Conservation (phyloP, 1,139 yeast species). For the Meyerozyma sp. region DNA sequence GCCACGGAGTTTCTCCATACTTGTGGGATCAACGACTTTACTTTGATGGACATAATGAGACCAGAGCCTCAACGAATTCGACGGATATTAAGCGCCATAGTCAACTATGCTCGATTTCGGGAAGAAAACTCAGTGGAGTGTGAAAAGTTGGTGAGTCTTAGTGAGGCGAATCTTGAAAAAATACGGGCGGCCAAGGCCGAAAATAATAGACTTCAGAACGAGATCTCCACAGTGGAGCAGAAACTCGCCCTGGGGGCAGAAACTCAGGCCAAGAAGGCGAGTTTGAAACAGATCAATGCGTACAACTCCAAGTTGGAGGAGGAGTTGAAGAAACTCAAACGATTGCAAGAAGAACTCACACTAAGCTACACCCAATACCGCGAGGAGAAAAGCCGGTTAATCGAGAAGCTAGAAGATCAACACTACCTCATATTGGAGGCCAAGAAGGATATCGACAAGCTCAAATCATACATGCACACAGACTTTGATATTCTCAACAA, state of each 20-base stretch:
- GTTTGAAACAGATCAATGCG: slow-evolving; percentile 43
- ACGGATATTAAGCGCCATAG: slow-evolving; percentile 73
- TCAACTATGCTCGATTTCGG: slow-evolving; percentile 79
- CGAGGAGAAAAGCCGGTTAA: slow-evolving; percentile 52
- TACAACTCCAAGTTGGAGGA: slow-evolving; percentile 58
- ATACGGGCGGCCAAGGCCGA: slow-evolving; percentile 6
- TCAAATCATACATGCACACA: slow-evolving; percentile 56
- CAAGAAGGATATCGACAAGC: slow-evolving; percentile 53
- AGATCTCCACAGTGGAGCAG: slow-evolving; percentile 3
- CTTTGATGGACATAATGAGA: slow-evolving; percentile 54
- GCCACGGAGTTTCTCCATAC: slow-evolving; percentile 59
- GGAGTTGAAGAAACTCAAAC: slow-evolving; percentile 59
- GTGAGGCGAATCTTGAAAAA: slow-evolving; percentile 6
- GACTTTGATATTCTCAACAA: slow-evolving; percentile 54
- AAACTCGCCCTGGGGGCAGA: slow-evolving; percentile 14
- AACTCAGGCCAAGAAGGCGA: slow-evolving; percentile 19
- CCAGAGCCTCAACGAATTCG: slow-evolving; percentile 68
- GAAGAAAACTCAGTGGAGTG: slow-evolving; percentile 72
- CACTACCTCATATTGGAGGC: slow-evolving; percentile 50
- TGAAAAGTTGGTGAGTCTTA: slow-evolving; percentile 37
- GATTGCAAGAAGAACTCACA: slow-evolving; percentile 57
- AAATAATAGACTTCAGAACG: slow-evolving; percentile 4
- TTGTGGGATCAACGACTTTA: slow-evolving; percentile 76
- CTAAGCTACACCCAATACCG: slow-evolving; percentile 66
- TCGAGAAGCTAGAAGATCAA: slow-evolving; percentile 52